Conservation (phyloP, 176 grass and related monocot genomes). For the Oryza longistaminata region DNA sequence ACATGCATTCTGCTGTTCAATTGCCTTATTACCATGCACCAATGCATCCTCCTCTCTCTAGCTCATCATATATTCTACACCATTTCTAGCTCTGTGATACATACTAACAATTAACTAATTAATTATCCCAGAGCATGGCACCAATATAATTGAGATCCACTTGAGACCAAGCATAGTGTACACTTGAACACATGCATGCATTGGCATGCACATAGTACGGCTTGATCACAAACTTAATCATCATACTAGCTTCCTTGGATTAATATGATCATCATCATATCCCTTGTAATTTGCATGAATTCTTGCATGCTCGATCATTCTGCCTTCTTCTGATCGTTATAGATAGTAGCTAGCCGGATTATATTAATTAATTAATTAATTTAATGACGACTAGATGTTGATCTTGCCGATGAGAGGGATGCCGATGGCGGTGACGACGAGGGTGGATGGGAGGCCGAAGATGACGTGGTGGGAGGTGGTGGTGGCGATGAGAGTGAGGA, state of each 20-base stretch:
- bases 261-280: neutral
- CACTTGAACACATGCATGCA: constrained; percentile 9
- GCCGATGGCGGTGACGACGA: constrained; percentile 79
- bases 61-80: neutral
- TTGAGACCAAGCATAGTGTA: neutral
- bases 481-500: neutral
- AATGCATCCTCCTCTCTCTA: neutral
- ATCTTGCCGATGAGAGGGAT: constrained; percentile 76
- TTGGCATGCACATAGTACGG: neutral
- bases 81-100: neutral
- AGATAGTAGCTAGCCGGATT: neutral
- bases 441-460: constrained; percentile 79
- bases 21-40: neutral
- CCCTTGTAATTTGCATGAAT: neutral
- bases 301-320: neutral
- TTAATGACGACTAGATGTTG: neutral
- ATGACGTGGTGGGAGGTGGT: constrained; percentile 43
- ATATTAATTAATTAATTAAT: neutral
- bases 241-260: neutral
- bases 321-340: neutral
- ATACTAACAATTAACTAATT: neutral
- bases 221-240: neutral
- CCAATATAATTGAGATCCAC: constrained; percentile 3
- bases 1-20: neutral
- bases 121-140: neutral